A percentile compares a stretch with the other conserved stretches of the same genome.
These are phyloP conservation scores for Collybiopsis luxurians DNA, from an alignment of 768 basidiomycete species.

Conservation along the genomic window DNA sequence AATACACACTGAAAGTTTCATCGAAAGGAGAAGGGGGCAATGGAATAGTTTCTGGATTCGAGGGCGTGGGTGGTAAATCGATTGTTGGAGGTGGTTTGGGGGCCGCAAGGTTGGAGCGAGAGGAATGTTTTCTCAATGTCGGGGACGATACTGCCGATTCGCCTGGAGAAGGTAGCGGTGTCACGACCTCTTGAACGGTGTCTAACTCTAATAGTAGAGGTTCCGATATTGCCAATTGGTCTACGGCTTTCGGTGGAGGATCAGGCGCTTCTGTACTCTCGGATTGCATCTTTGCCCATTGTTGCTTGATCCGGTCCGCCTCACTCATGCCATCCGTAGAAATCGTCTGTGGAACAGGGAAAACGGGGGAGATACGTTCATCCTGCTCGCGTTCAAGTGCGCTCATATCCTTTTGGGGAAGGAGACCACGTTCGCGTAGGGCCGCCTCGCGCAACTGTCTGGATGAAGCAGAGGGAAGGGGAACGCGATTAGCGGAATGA, in stretches of 20 bases:
- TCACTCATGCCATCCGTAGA: slow-evolving; percentile 31
- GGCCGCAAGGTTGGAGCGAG: neutral
- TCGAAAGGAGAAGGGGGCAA: slow-evolving; percentile 1
- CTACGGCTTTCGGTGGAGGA: neutral
- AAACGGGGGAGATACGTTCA: slow-evolving; percentile 33
- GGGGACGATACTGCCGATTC: neutral
- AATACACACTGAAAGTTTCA: neutral
- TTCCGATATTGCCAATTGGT: slow-evolving; percentile 2
- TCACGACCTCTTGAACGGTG: neutral
- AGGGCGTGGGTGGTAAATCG: neutral
- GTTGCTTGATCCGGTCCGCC: slow-evolving; percentile 50
- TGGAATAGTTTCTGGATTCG: neutral
- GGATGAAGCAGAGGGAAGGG: slow-evolving; percentile 17
- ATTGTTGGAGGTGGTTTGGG: neutral
- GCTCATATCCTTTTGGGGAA: slow-evolving; percentile 49
- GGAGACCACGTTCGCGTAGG: slow-evolving; percentile 56
- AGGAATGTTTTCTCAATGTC: neutral
- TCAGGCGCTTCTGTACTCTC: slow-evolving; percentile 16
- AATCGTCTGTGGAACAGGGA: slow-evolving; percentile 9
- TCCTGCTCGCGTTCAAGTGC: slow-evolving; percentile 36
- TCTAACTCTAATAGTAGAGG: slow-evolving; percentile 7
- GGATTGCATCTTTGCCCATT: slow-evolving; percentile 43
- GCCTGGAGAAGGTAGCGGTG: neutral
- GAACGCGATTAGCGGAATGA: slow-evolving; percentile 13
- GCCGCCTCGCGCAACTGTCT: slow-evolving; percentile 51